These are phyloP conservation scores for Erythrobasidium hasegawianum DNA, from an alignment of 1,284 basidiomycete genomes.

Conservation along the genomic window DNA sequence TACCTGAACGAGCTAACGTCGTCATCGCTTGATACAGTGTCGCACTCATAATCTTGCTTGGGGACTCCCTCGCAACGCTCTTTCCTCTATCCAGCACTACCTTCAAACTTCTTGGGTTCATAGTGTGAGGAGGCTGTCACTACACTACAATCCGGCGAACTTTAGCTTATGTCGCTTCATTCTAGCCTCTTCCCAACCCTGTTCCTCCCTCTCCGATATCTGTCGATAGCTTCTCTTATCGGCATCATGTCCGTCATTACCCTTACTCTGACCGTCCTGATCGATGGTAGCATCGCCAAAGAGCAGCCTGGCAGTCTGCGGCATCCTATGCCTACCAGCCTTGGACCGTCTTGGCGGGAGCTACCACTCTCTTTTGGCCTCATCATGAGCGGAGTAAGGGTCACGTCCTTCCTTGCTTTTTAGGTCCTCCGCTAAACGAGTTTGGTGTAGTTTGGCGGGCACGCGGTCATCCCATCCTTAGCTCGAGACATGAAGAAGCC, in stretches of 20 bases:
- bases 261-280: conserved; percentile 71
- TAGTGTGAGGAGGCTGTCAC: too few relatives aligned
- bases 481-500: conserved; percentile 80
- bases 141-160: too few relatives aligned
- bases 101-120: conserved; percentile 70
- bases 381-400: conserved; percentile 89
- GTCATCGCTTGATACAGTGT: conserved; percentile 53
- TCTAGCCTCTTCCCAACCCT: conserved; percentile 72
- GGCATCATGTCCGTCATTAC: conserved; percentile 75
- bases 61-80: conserved; percentile 73
- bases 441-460: conserved; percentile 88
- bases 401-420: too few relatives aligned
- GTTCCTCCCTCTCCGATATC: conserved; percentile 73
- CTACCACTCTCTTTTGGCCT: conserved; percentile 69
- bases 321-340: conserved; percentile 66
- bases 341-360: conserved; percentile 57
- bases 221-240: conserved; percentile 79
- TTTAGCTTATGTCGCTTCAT: not conserved
- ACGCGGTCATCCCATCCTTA: conserved; percentile 85
- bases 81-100: conserved; percentile 61
- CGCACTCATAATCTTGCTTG: conserved; percentile 76
- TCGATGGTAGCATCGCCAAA: conserved; percentile 78
- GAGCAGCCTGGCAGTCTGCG: conserved; percentile 76
- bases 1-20: too few relatives aligned
- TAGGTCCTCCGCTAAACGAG: too few relatives aligned